Conservation (phyloP, 768 basidiomycete genomes). For the Chlorophyllum brunneum region DNA sequence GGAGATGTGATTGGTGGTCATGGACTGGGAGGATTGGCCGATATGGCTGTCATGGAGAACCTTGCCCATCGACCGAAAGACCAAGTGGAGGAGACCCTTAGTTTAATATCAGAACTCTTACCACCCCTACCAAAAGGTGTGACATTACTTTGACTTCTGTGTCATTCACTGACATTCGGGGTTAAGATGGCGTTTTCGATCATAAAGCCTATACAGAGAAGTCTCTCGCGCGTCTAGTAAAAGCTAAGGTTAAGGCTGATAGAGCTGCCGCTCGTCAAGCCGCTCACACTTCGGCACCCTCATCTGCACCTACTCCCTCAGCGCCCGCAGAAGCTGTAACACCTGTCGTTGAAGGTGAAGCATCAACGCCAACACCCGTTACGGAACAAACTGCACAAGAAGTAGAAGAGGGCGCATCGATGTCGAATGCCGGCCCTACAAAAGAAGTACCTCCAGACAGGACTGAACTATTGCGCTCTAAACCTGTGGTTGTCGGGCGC, state of each 20-base stretch:
- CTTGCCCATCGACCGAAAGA: constrained; percentile 95
- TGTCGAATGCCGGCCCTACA: constrained; percentile 26
- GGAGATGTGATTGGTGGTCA: constrained; percentile 62
- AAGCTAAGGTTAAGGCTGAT: constrained; percentile 81
- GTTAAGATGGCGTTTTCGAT: constrained; percentile 90
- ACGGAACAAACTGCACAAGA: constrained; percentile 32
- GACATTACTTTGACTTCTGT: constrained; percentile 12
- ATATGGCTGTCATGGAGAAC: constrained; percentile 98
- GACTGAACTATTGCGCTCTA: constrained; percentile 70
- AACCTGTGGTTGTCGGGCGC: constrained; percentile 70
- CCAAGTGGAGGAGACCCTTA: constrained; percentile 91
- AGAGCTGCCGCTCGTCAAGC: constrained; percentile 66
- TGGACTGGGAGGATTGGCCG: constrained; percentile 83
- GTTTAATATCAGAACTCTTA: constrained; percentile 85
- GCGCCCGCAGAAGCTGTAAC: constrained; percentile 24
- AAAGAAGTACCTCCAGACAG: constrained; percentile 47
- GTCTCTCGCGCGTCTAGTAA: constrained; percentile 67
- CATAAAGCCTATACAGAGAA: constrained; percentile 89
- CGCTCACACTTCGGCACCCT: constrained; percentile 27
- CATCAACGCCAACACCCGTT: constrained; percentile 21
- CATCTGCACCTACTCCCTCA: constrained; percentile 18
- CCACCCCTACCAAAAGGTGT: constrained; percentile 90
- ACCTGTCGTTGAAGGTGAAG: constrained; percentile 24
- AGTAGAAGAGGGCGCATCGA: constrained; percentile 32
- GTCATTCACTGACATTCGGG: constrained; percentile 8